These are phyloP conservation scores for Lactifluus subvellereus DNA, from an alignment of 768 basidiomycete genomes.

Conservation along the genomic window DNA sequence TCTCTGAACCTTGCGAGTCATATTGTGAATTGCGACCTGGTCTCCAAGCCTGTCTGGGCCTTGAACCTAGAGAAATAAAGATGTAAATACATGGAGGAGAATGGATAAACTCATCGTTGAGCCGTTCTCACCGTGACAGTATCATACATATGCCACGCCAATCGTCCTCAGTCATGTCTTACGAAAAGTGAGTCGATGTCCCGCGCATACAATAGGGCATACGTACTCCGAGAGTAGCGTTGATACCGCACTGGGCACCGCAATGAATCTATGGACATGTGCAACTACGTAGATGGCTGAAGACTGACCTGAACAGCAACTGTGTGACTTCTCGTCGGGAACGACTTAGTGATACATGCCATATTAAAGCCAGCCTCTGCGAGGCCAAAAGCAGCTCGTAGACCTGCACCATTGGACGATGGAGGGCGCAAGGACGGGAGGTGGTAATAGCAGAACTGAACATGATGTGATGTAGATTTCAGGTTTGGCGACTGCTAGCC, in stretches of 20 bases:
- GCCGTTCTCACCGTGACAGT: constrained; percentile 49
- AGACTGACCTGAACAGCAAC: constrained; percentile 86
- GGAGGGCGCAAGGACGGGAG: too few species aligned
- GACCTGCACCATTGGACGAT: constrained; percentile 64
- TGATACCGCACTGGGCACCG: constrained; percentile 78
- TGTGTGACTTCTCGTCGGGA: constrained; percentile 97
- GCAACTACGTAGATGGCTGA: not conserved
- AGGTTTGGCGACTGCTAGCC: too few species aligned
- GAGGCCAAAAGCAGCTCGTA: constrained; percentile 96
- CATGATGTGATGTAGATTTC: too few species aligned
- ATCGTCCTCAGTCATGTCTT: constrained; percentile 99
- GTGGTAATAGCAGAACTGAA: too few species aligned
- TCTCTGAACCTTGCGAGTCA: constrained; percentile 95
- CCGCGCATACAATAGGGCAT: not conserved
- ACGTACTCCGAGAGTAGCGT: constrained; percentile 89
- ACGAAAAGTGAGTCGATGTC: constrained; percentile 1
- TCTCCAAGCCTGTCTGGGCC: constrained; percentile 99
- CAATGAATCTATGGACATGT: not conserved
- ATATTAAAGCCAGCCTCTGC: constrained; percentile 99
- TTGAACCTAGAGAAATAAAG: constrained; percentile 65
- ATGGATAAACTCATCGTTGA: not conserved
- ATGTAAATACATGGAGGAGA: not conserved
- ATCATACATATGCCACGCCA: constrained; percentile 99
- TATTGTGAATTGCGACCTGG: constrained; percentile 99
- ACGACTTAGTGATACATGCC: constrained; percentile 97